A percentile compares a stretch with the other conserved stretches of the same genome.
Conservation (phyloP, 1,139 yeast genomes). For the Hansenula sp. region DNA sequence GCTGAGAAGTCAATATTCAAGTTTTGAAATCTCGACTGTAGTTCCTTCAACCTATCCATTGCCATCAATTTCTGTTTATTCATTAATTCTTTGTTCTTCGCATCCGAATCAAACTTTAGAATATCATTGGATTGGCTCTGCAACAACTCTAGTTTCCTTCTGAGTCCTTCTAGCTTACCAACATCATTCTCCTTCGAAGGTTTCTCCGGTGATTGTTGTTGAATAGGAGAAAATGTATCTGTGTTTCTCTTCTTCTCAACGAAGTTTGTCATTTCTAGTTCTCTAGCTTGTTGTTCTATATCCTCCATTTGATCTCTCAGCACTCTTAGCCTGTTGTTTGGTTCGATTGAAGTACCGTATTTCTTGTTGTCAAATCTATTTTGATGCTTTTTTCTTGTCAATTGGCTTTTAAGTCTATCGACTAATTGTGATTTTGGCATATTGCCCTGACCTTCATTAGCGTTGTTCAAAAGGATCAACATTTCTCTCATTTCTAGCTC, state of each 20-base stretch:
- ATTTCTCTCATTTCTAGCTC: constrained; percentile 88
- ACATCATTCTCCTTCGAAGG: constrained; percentile 30
- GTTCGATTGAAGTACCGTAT: constrained; percentile 60
- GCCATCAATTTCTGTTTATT: constrained; percentile 59
- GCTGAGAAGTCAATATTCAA: constrained; percentile 50
- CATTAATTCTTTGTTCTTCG: constrained; percentile 50
- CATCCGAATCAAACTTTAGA: constrained; percentile 54
- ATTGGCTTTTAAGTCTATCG: constrained; percentile 51
- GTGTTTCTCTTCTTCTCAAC: constrained; percentile 32
- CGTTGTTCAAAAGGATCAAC: constrained; percentile 53
- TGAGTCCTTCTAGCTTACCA: constrained; percentile 43
- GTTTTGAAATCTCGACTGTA: constrained; percentile 57
- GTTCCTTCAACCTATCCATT: constrained; percentile 59
- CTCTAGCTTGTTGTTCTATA: constrained; percentile 80
- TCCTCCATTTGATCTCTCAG: constrained; percentile 84
- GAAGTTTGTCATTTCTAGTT: constrained; percentile 82
- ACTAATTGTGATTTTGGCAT: constrained; percentile 37
- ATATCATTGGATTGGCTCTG: constrained; percentile 75
- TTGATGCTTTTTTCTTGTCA: constrained; percentile 61
- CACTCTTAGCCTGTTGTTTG: constrained; percentile 70
- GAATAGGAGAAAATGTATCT: constrained; percentile 4
- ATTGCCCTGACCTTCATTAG: constrained; percentile 11
- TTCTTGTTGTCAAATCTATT: constrained; percentile 53
- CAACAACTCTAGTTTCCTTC: constrained; percentile 54
- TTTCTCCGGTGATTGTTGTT: constrained; percentile 19